Base-by-base conservation (phyloP, 495 filamentous ascomycete genomes). In the Aspergillus conjunctus region DNA sequence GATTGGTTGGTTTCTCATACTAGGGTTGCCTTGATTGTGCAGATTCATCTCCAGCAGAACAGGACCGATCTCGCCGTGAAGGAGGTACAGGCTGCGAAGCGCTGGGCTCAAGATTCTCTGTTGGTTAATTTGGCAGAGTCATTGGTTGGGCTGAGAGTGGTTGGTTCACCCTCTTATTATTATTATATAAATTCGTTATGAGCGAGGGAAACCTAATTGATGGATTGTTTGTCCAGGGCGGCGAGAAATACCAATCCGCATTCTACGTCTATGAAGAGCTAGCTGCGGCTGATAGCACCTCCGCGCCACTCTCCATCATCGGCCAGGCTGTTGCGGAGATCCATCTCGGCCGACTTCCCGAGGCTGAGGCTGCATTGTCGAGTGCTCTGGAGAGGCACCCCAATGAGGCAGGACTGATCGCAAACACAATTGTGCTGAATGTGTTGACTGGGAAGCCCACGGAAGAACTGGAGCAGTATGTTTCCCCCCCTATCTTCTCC, bases 231-330 rank as follows among this genome's bases (percentile, higher is more conserved):
- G 37, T 4, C 58, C 52, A 95, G 91, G 94, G 94, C 68, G 92
- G 92, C 61, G 93, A 97, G 62, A 92, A 90, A 73, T 98, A 98
- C 79, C 94, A 98, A 73, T 89, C 91, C 65, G 89, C 93, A 37
- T 98, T 94, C 79, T 98, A 98, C 82, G 93, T 98, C 65, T 98
- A 91, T 70, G 93, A 97, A 76, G 94, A 98, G 74, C 86, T 98
- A 41, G 94, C 94, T 20, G 89, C 95, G 73, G 86, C 89, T 21
- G 88, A 91, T 17, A 84, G 88, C 52, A 85, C 89, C 1, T 76
- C 83, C 51, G 83, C 85, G 39, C 81, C 83, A 26, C 70, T 80
- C 34, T 82, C 81, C 26, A 85, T 96, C 39, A 82, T 96, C 62
- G 88, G 88, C 33, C 94, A 98, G 81, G 93, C 92, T 30, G 87